Evolutionary conservation across 129 eudicot genomes (phyloP), one percentile per base, ranked within the genome.

Genomic region (Flaveria ramosissima): DNA sequence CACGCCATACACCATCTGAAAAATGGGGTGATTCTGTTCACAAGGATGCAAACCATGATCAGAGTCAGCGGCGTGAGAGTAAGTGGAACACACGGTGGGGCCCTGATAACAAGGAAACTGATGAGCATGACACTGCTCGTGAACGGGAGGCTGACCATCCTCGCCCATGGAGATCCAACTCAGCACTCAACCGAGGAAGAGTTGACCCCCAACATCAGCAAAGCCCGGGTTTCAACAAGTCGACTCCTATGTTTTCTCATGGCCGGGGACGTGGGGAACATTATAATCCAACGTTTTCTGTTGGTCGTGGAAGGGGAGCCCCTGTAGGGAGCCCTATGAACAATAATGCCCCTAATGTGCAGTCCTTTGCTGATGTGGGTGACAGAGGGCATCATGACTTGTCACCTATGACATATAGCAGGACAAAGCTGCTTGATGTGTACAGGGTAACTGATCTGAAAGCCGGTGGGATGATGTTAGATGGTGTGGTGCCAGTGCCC

Each of bases 31-130:
- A 91, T 76, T 46, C 88, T 2, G 87, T 83, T 23, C 88, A 85
- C 70, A 83, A 77, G 86, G 97, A 94, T n/a, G 72, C 15, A 53
- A 82, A 26, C 71, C 65, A 76, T 41, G 97, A 90, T 42, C 98
- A 87, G 70, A 94, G 86, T 42, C 98, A 87, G 72, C 96, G 96
- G 21, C 96, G 92, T n/a, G 97, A 90, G 84, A 86, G 87, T 81
- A 95, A 92, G 66, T 95, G 99, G 99, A 95, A 81, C 79, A 77
- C 96, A 11, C 86, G 96, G 12, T 89, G 99, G 99, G 99, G 97
- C 11, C 89, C 90, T 30, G 90, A 86, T 65, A 82, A 78, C 70
- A 94, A 91, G 71, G 96, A 89, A 78, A 55, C 60, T 20, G 92
- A 88, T 50, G 94, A 87, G 48, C 89, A 87, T 81, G 88, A 66